These are phyloP conservation scores for Aspergillus hiratsukae DNA, from an alignment of 2,329 filamentous ascomycete species.

Conservation along the genomic window DNA sequence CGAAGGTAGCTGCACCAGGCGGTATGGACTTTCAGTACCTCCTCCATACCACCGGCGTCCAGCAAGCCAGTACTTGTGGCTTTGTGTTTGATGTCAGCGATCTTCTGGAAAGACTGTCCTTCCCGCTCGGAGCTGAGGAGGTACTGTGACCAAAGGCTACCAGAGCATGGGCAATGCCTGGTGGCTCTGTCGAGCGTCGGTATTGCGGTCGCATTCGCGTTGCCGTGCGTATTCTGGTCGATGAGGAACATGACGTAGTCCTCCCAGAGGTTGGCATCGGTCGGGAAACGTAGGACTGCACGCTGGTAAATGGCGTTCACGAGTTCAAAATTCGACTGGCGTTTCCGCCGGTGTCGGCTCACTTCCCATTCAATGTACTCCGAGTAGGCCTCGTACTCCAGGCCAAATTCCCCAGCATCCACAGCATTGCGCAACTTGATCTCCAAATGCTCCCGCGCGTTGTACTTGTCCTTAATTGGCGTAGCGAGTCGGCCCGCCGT, in stretches of 20 bases:
- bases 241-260: conserved; percentile 74
- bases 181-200: conserved; percentile 76
- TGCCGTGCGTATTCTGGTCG: conserved; percentile 47
- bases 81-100: conserved; percentile 85
- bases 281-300: conserved; percentile 68
- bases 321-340: conserved; percentile 50
- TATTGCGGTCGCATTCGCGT: conserved; percentile 50
- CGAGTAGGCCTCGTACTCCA: conserved; percentile 50
- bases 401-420: conserved; percentile 48
- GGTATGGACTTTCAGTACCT: conserved; percentile 84
- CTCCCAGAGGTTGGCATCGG: conserved; percentile 73
- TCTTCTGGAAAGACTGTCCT: conserved; percentile 68
- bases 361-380: conserved; percentile 87
- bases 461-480: conserved; percentile 48
- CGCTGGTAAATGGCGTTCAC: conserved; percentile 68
- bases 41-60: conserved; percentile 79
- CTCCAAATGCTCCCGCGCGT: conserved; percentile 52
- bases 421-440: conserved; percentile 49
- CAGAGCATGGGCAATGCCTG: conserved; percentile 89
- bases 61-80: conserved; percentile 82
- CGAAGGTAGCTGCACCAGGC: conserved; percentile 94
- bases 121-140: conserved; percentile 80
- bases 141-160: conserved; percentile 83
- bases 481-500: conserved; percentile 42
- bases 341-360: conserved; percentile 54